A percentile compares a stretch with the other conserved stretches of the same genome.
These are phyloP conservation scores for Dryadomyces quercivorus DNA, from an alignment of 2,329 filamentous ascomycete genomes.

Conservation along the genomic window DNA sequence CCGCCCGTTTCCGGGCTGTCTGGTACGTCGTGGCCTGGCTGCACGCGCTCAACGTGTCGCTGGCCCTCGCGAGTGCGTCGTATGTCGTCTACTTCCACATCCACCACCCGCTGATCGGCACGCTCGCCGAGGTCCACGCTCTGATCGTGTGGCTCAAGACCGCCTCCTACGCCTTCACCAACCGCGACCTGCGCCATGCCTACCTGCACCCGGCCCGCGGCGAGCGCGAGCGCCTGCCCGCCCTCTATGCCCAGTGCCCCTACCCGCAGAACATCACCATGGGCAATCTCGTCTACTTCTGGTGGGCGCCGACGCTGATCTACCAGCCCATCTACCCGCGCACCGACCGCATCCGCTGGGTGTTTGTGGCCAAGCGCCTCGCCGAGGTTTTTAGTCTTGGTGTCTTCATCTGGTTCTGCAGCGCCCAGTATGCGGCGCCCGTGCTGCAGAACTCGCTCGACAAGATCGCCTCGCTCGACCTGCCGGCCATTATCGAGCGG, in stretches of 20 bases:
- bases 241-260: conserved; percentile 69
- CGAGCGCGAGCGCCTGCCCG: conserved; percentile 59
- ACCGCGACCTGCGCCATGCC: conserved; percentile 85
- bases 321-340: conserved; percentile 96
- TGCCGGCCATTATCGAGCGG: conserved; percentile 74
- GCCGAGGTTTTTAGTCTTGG: conserved; percentile 65
- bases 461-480: conserved; percentile 69
- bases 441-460: conserved; percentile 81
- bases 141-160: conserved; percentile 95
- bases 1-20: conserved; percentile 55
- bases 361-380: conserved; percentile 74
- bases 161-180: conserved; percentile 91
- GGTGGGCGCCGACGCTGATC: conserved; percentile 92
- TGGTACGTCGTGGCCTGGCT: conserved; percentile 73
- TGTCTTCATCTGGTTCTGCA: conserved; percentile 90
- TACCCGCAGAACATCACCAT: conserved; percentile 90
- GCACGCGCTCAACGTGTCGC: conserved; percentile 72
- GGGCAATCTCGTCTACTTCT: conserved; percentile 83
- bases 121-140: conserved; percentile 78
- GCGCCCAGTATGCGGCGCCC: conserved; percentile 86
- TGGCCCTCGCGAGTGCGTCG: conserved; percentile 70
- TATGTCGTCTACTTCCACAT: conserved; percentile 83
- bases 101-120: conserved; percentile 87
- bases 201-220: conserved; percentile 64
- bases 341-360: conserved; percentile 68